These are phyloP conservation scores for Chlamydomonas incerta DNA, from an alignment of 139 green algal genomes.

Conservation along the genomic window DNA sequence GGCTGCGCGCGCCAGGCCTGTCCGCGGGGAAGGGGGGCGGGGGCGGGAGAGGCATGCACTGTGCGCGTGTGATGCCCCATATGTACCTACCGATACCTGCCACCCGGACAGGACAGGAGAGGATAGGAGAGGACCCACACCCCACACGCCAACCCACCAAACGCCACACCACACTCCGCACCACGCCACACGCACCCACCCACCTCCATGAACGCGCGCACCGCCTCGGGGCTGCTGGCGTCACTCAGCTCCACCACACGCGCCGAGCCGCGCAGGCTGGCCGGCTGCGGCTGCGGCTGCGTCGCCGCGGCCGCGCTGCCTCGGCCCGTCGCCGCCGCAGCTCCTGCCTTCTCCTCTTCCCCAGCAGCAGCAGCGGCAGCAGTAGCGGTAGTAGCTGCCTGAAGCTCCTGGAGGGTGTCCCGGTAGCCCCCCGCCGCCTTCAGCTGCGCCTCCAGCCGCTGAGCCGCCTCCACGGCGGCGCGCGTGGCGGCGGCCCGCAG, in stretches of 20 bases:
- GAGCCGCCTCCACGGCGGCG: constrained; percentile 1
- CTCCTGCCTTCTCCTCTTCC: too few species aligned
- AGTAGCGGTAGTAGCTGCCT: background rate
- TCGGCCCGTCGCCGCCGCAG: too few species aligned
- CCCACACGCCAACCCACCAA: too few species aligned
- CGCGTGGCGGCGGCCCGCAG: background rate
- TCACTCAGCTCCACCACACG: constrained; percentile 14
- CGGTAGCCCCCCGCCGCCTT: background rate
- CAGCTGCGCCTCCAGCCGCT: background rate
- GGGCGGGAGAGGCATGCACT: too few species aligned
- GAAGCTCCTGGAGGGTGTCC: too few species aligned
- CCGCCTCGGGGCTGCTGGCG: background rate
- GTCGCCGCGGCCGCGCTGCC: too few species aligned
- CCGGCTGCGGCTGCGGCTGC: too few species aligned
- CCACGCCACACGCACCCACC: background rate
- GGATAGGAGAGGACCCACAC: too few species aligned
- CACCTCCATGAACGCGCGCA: constrained; percentile 17
- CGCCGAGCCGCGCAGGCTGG: background rate
- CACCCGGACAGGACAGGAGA: too few species aligned
- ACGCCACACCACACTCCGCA: background rate
- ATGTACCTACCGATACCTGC: too few species aligned
- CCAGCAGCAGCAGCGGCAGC: background rate
- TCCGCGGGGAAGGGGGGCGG: too few species aligned
- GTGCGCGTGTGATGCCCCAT: too few species aligned
- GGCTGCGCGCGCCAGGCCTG: constrained; percentile 36